Evolutionary conservation across 2,329 filamentous ascomycete genomes (phyloP).

Genomic region (Ophiostoma sp.): DNA sequence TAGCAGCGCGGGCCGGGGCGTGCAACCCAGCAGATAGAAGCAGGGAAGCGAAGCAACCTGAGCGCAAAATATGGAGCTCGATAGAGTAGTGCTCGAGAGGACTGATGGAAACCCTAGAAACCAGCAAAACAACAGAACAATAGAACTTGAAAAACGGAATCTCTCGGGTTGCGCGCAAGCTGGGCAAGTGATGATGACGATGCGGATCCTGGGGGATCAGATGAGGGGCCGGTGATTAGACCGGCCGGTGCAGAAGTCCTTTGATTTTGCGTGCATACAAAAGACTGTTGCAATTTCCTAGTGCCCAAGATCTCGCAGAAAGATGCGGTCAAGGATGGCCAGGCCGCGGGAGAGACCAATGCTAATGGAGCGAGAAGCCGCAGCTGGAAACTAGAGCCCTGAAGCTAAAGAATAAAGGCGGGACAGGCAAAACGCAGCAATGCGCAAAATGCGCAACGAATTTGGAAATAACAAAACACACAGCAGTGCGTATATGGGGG

Average conservation of each 20-base stretch:
- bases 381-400: background rate
- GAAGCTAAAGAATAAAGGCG: background rate
- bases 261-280: background rate
- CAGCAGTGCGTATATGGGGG: background rate
- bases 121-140: background rate
- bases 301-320: background rate
- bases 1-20: slow-evolving; percentile 10
- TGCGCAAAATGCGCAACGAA: background rate
- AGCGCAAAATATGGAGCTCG: background rate
- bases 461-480: background rate
- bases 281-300: background rate
- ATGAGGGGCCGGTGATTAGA: background rate
- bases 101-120: background rate
- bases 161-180: background rate
- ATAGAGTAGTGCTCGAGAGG: background rate
- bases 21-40: background rate
- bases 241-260: background rate
- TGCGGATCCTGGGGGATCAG: slow-evolving; percentile 8
- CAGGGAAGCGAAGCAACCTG: background rate
- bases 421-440: background rate
- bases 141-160: background rate
- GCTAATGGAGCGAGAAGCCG: background rate
- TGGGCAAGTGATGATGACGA: background rate
- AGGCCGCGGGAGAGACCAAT: background rate
- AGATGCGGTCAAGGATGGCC: slow-evolving; percentile 12